A percentile compares a stretch with the other conserved stretches of the same genome.
phyloP scores from a whole-genome alignment of 192 early-diverging fungal species.

The Backusella circina region DNA sequence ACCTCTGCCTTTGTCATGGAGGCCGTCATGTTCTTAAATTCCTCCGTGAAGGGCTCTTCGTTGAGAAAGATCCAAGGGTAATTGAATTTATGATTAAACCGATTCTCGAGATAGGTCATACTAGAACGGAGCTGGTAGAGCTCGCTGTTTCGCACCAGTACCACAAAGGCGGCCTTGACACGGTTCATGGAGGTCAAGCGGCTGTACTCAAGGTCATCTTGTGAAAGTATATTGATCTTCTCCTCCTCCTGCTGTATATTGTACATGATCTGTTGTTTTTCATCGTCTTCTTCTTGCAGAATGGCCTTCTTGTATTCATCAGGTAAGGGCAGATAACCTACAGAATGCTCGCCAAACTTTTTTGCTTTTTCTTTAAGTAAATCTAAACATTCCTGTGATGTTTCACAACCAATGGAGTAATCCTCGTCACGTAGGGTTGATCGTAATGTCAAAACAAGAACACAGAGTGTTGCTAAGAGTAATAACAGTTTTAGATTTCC shows the following conservation, averaged over 20 bases:
- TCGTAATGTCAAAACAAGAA: neutral
- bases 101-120: constrained; percentile 57
- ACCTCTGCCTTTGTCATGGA: constrained; percentile 49
- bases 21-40: constrained; percentile 49
- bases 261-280: neutral
- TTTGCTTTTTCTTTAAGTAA: constrained; percentile 5
- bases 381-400: constrained; percentile 3
- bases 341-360: neutral
- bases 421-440: neutral
- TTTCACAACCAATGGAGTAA: neutral
- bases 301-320: neutral
- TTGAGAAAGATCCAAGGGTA: constrained; percentile 83
- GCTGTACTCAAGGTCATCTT: neutral
- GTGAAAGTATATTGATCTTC: neutral
- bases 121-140: constrained; percentile 58
- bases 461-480: neutral
- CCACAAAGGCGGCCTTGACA: constrained; percentile 68
- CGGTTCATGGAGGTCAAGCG: constrained; percentile 6
- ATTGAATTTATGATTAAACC: constrained; percentile 65
- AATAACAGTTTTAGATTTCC: neutral
- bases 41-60: constrained; percentile 62
- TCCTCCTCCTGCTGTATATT: neutral
- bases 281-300: neutral
- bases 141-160: constrained; percentile 71
- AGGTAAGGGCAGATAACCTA: neutral